These are phyloP conservation scores for Mrakia hoshinonis DNA, from an alignment of 768 basidiomycete species.

Conservation along the genomic window DNA sequence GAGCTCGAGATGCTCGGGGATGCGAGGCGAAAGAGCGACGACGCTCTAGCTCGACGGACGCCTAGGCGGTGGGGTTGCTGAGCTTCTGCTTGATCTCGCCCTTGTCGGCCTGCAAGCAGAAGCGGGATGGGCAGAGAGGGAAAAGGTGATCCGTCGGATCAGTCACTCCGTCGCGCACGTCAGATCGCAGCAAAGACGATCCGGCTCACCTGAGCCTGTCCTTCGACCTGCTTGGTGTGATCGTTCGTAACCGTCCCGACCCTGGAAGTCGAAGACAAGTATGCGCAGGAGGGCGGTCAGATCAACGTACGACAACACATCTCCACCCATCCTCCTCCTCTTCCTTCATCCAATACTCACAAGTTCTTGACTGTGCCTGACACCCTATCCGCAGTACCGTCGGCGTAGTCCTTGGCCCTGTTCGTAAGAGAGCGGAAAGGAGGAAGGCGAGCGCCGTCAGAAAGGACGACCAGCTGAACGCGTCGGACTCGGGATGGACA, in stretches of 20 bases:
- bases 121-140: no score
- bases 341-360: not conserved
- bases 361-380: slow-evolving; percentile 22
- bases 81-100: slow-evolving; percentile 31
- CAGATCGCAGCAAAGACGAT: not conserved
- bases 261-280: slow-evolving; percentile 33
- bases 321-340: no score
- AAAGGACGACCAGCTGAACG: no score
- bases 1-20: not conserved
- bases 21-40: not conserved
- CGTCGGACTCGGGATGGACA: not conserved
- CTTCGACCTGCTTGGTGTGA: slow-evolving; percentile 45
- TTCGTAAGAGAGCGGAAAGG: not conserved
- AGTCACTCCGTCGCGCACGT: not conserved
- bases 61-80: slow-evolving; percentile 27
- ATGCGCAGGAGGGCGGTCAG: not conserved
- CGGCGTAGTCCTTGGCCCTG: slow-evolving; percentile 42
- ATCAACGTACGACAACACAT: no score
- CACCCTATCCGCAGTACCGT: slow-evolving; percentile 47
- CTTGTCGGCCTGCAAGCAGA: slow-evolving; percentile 28
- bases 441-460: no score
- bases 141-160: not conserved
- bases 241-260: slow-evolving; percentile 55
- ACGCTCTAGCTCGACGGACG: not conserved
- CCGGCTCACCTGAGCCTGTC: slow-evolving; percentile 40